Conservation (phyloP, 352 stramenopile genomes). For the Globisporangium emineosum region DNA sequence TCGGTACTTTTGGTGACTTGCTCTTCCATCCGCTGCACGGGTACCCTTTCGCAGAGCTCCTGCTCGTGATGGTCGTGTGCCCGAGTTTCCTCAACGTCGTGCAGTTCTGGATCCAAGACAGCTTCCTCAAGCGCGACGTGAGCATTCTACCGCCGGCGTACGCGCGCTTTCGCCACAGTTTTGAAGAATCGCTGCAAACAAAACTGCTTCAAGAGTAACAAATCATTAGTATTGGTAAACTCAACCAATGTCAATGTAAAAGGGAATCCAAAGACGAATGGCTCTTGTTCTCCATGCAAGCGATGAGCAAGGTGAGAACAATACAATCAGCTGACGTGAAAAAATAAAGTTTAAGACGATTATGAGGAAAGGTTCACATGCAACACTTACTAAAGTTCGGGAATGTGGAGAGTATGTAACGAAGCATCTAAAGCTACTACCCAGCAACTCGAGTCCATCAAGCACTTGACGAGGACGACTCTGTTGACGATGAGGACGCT, state of each 20-base stretch:
- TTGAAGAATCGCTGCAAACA: slow-evolving; percentile 67
- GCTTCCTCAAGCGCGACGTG: slow-evolving; percentile 76
- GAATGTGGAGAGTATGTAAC: background rate
- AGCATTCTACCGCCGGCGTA: slow-evolving; percentile 58
- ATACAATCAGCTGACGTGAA: background rate
- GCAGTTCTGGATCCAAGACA: slow-evolving; percentile 87
- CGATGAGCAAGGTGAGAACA: background rate
- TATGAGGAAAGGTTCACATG: background rate
- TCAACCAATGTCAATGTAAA: background rate
- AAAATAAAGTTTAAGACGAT: slow-evolving; percentile 9
- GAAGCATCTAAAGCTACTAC: background rate
- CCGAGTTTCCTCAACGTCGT: slow-evolving; percentile 83
- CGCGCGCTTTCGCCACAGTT: slow-evolving; percentile 56
- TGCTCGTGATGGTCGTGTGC: slow-evolving; percentile 80
- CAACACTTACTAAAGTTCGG: background rate
- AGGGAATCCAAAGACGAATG: background rate
- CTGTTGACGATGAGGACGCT: background rate
- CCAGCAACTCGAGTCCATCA: background rate
- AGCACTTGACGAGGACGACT: background rate
- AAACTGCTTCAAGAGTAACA: slow-evolving; percentile 48
- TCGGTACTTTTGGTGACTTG: slow-evolving; percentile 58
- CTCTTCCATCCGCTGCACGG: slow-evolving; percentile 57
- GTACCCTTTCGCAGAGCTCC: slow-evolving; percentile 68
- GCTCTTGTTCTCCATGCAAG: background rate
- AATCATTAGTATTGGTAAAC: too few relatives aligned